Conservation (phyloP, 805 yeast genomes). For the Isabelozyma rhagii region DNA sequence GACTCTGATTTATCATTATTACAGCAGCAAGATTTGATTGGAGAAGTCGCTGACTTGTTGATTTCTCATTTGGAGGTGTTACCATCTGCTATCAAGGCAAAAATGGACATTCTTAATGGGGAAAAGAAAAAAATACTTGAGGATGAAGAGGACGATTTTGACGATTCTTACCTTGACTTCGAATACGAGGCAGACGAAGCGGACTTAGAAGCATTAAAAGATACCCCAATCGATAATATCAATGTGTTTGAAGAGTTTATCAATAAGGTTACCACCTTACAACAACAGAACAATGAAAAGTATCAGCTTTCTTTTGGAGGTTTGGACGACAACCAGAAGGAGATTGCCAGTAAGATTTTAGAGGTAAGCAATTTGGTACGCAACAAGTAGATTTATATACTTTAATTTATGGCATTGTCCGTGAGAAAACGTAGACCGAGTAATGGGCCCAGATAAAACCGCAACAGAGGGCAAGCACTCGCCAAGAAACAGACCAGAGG, state of each 20-base stretch:
- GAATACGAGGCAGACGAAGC: conserved; percentile 62
- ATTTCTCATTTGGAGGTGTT: conserved; percentile 40
- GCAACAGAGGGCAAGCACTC: too few species aligned
- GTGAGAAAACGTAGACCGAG: too few species aligned
- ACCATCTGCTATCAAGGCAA: conserved; percentile 48
- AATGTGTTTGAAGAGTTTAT: conserved; percentile 70
- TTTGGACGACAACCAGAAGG: conserved; percentile 32
- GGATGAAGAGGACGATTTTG: conserved; percentile 30
- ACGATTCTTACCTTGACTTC: conserved; percentile 25
- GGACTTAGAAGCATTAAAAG: conserved; percentile 76
- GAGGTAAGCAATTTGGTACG: conserved; percentile 14
- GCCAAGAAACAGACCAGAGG: too few species aligned
- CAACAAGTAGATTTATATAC: neutral
- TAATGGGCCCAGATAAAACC: too few species aligned
- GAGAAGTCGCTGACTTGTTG: conserved; percentile 38
- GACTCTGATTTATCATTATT: conserved; percentile 25
- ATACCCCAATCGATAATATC: conserved; percentile 73
- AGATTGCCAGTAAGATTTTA: conserved; percentile 25
- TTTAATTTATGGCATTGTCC: neutral
- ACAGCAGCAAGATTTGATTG: conserved; percentile 31
- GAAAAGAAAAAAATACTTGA: conserved; percentile 11
- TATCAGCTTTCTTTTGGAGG: conserved; percentile 49
- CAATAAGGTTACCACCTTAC: conserved; percentile 47
- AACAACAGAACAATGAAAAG: conserved; percentile 43
- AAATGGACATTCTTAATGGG: conserved; percentile 23